Evolutionary conservation across 495 filamentous ascomycete species (phyloP), one percentile per base, ranked within the genome.

Genomic region (Poronia punctata): DNA sequence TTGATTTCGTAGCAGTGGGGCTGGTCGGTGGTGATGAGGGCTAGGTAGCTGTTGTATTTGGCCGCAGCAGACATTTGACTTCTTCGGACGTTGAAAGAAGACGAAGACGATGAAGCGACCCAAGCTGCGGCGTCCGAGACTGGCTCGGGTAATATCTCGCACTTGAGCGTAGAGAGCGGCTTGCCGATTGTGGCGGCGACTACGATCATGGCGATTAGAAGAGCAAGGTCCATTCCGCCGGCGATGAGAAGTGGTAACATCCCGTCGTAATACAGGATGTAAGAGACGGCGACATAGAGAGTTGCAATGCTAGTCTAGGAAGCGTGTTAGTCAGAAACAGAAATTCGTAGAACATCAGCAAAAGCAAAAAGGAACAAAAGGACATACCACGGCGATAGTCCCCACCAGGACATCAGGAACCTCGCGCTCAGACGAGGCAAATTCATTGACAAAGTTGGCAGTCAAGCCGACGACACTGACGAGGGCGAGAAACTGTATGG

Each of bases 1-100:
- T 95, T 95, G 61, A 83, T 82, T 71, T 92, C 80, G 49, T 76
- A 78, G 67, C 90, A 95, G 43, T 85, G 83, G 11, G 73, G 59
- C 65, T 79, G 80, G 38, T 74, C 82, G 5, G 49, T 53, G 15
- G 41, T 56, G 35, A 54, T 51, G 25, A 51, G 21, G 12, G 44
- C 46, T 21, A 54, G 36, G 32, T 55, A 62, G 40, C 36, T 55
- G 18, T 47, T 49, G 40, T 60, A 61, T 29, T 32, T 47, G 15
- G 32, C 29, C 14, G 56, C 55, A n/a, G 56, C 56, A 2, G 40
- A 44, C 18, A 31, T 26, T 9, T 24, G 2, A 16, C 38, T 57
- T 29, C 48, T 40, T 16, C 46, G 56, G 20, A 54, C 43, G 7
- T 46, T 46, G 30, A 50, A 43, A 5, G 49, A 38, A n/a, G n/a